Evolutionary conservation across 495 filamentous ascomycete genomes (phyloP).

Genomic region (Lophium mytilinum): DNA sequence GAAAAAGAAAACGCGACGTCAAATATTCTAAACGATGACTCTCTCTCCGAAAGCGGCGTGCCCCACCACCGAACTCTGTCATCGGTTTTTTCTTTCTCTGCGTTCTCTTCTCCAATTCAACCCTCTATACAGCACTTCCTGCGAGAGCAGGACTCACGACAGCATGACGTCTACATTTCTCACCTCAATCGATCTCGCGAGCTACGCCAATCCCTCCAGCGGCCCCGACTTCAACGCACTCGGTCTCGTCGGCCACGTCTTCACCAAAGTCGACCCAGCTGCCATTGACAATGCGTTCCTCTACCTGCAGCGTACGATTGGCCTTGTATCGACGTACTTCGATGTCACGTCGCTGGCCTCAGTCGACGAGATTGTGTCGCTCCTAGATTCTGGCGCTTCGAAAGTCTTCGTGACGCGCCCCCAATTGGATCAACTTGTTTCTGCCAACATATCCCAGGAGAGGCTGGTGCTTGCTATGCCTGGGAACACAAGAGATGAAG

Average conservation of each 20-base stretch:
- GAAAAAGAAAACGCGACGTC: too few relatives aligned
- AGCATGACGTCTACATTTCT: conserved; percentile 33
- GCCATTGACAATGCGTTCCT: conserved; percentile 50
- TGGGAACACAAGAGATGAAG: conserved; percentile 42
- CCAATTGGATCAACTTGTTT: conserved; percentile 51
- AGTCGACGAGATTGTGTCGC: conserved; percentile 60
- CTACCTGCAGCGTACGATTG: conserved; percentile 63
- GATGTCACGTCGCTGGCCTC: conserved; percentile 65
- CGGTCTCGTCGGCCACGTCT: conserved; percentile 68
- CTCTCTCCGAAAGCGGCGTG: too few relatives aligned
- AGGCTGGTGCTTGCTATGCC: conserved; percentile 42
- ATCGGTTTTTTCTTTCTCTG: too few relatives aligned
- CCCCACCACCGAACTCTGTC: too few relatives aligned
- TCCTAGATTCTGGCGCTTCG: conserved; percentile 80
- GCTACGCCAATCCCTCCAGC: conserved; percentile 40
- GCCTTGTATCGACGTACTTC: conserved; percentile 60
- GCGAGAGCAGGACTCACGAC: background rate
- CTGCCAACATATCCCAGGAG: conserved; percentile 48
- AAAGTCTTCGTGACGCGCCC: conserved; percentile 65
- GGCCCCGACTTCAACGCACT: conserved; percentile 62
- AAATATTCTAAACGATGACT: too few relatives aligned
- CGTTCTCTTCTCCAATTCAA: too few relatives aligned
- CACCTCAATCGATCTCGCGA: conserved; percentile 48
- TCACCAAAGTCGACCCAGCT: conserved; percentile 53
- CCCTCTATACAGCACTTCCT: too few relatives aligned